phyloP scores from a whole-genome alignment of 306 rosid genomes.

The Trichosanthes truncata region DNA sequence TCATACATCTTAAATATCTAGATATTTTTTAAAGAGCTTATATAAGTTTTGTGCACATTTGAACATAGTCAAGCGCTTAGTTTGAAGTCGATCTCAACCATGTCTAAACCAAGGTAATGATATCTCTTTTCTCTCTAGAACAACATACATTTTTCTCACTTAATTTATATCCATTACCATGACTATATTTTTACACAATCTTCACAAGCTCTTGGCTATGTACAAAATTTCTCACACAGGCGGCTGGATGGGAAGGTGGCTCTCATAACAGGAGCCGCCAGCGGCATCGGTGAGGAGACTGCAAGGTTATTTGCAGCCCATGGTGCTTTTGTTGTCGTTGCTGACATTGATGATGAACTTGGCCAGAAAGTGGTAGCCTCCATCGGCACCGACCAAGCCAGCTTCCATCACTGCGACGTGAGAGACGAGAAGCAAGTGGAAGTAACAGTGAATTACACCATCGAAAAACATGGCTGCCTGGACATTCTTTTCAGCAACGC shows the following conservation, averaged over 20 bases:
- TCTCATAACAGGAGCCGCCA: constrained; percentile 64
- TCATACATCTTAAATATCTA: no score
- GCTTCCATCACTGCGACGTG: constrained; percentile 68
- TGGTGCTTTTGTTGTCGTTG: constrained; percentile 61
- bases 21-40: no score
- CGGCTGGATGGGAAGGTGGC: constrained; percentile 69
- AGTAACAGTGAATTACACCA: constrained; percentile 31
- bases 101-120: no score
- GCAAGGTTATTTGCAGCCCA: constrained; percentile 45
- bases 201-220: background rate
- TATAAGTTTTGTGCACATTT: no score
- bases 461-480: constrained; percentile 47
- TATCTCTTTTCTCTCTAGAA: no score
- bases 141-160: no score
- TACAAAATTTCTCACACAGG: background rate
- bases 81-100: no score
- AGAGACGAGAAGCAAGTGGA: constrained; percentile 71
- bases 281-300: constrained; percentile 82
- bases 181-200: background rate
- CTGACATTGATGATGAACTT: constrained; percentile 55
- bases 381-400: constrained; percentile 32
- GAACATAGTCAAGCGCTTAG: no score
- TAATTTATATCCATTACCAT: background rate
- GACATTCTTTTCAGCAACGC: constrained; percentile 78
- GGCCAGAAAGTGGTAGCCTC: constrained; percentile 48